A percentile compares a stretch with the other conserved stretches of the same genome.
Evolutionary conservation across 2,329 filamentous ascomycete genomes (phyloP).

Genomic region (Fusarium goolgardi): DNA sequence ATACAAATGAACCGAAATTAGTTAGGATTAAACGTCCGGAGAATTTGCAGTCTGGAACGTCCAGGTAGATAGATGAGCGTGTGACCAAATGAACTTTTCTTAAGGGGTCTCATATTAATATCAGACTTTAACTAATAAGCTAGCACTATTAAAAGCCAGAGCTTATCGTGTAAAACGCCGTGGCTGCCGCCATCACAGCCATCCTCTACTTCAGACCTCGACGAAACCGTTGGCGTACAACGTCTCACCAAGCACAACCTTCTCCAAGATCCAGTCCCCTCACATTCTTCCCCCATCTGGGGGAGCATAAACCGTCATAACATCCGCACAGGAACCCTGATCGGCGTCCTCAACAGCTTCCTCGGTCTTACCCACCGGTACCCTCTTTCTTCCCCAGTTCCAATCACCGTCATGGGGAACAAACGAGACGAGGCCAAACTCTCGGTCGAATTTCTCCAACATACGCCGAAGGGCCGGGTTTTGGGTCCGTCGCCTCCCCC

Average conservation of each 20-base stretch:
- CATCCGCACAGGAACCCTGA: not conserved
- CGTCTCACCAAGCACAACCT: slow-evolving; percentile 16
- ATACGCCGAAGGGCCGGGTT: slow-evolving; percentile 14
- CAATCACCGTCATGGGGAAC: slow-evolving; percentile 16
- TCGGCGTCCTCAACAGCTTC: slow-evolving; percentile 16
- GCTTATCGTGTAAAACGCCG: not conserved
- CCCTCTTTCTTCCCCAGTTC: slow-evolving; percentile 19
- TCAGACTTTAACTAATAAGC: not conserved
- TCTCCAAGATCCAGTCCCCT: slow-evolving; percentile 13
- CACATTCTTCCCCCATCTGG: slow-evolving; percentile 25
- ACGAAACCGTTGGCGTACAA: not conserved
- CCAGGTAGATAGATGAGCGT: not conserved
- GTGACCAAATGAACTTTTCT: slow-evolving; percentile 15
- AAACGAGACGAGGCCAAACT: not conserved
- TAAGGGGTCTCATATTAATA: not conserved
- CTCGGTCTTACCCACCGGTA: slow-evolving; percentile 29
- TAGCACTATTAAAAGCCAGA: not conserved
- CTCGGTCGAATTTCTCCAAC: slow-evolving; percentile 22
- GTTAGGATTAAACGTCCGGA: slow-evolving; percentile 13
- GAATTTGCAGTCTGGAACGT: slow-evolving; percentile 2
- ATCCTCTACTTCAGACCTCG: not conserved
- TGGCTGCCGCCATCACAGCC: not conserved
- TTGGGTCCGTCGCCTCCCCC: slow-evolving; percentile 22
- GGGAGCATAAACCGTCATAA: slow-evolving; percentile 15
- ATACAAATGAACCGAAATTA: slow-evolving; percentile 27